Conservation (phyloP, 495 filamentous ascomycete genomes). For the Neurospora cerealis region DNA sequence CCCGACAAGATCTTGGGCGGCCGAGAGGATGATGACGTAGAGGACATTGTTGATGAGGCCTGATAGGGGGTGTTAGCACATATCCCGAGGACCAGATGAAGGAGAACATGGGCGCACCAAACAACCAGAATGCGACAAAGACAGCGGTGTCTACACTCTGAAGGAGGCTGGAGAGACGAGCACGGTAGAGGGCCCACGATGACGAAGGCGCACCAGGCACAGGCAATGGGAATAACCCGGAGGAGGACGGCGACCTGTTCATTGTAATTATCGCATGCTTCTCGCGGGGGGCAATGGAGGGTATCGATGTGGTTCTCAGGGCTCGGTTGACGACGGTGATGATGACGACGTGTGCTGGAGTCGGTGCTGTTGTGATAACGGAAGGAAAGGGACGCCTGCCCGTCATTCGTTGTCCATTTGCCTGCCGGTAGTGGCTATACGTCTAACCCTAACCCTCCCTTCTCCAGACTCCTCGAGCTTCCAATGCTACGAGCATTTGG, state of each 20-base stretch:
- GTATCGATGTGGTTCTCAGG: not conserved
- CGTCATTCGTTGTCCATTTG: not conserved
- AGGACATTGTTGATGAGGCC: conserved; percentile 96
- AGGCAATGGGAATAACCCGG: conserved; percentile 56
- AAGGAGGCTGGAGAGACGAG: conserved; percentile 53
- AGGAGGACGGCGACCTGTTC: conserved; percentile 30
- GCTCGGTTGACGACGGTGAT: not conserved
- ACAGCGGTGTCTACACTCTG: conserved; percentile 61
- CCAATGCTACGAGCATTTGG: not conserved
- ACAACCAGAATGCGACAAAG: conserved; percentile 81
- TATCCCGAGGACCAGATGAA: not conserved
- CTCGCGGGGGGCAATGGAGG: not conserved
- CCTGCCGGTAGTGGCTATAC: not conserved
- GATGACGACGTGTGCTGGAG: not conserved
- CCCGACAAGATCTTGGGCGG: conserved; percentile 93
- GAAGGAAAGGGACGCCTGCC: not conserved
- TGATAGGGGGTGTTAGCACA: conserved; percentile 23
- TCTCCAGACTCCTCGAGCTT: not conserved
- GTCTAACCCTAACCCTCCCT: not conserved
- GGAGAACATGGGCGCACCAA: conserved; percentile 47
- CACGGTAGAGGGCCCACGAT: conserved; percentile 59
- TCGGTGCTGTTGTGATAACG: not conserved
- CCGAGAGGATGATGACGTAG: conserved; percentile 92
- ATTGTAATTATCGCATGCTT: conserved; percentile 3
- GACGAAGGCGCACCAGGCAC: conserved; percentile 68